These are phyloP conservation scores for Russula lepida DNA, from an alignment of 768 basidiomycete species.

Conservation along the genomic window DNA sequence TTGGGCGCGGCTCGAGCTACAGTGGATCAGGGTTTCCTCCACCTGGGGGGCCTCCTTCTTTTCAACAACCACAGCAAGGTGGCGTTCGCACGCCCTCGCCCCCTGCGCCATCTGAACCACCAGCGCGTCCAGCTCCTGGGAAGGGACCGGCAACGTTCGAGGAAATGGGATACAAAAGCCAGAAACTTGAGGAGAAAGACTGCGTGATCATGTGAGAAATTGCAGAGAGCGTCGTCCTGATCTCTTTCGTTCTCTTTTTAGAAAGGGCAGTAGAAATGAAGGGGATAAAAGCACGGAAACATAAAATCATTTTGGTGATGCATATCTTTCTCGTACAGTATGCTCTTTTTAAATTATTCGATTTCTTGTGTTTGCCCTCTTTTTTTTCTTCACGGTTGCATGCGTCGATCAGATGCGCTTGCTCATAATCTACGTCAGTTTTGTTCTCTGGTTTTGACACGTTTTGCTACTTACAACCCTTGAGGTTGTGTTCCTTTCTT, in stretches of 20 bases:
- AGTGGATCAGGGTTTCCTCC: background rate
- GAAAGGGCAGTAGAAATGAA: background rate
- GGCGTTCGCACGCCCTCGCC: background rate
- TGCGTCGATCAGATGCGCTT: background rate
- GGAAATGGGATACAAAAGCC: slow-evolving; percentile 86
- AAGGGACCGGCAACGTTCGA: slow-evolving; percentile 72
- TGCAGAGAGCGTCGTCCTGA: background rate
- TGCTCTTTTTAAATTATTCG: background rate
- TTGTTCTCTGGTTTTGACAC: background rate
- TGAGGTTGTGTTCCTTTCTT: background rate
- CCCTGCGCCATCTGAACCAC: background rate
- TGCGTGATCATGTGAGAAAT: slow-evolving; percentile 77
- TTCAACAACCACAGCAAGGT: background rate
- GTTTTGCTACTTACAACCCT: background rate
- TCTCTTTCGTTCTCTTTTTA: background rate
- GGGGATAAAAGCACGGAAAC: background rate
- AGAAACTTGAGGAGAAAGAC: slow-evolving; percentile 70
- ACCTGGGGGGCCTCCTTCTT: background rate
- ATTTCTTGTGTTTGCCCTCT: background rate
- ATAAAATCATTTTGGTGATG: background rate
- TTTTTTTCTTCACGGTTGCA: background rate
- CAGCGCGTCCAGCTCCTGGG: slow-evolving; percentile 19
- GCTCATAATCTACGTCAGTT: background rate
- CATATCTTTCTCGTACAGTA: background rate
- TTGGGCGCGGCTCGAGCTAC: background rate